Conservation (phyloP, 2,329 filamentous ascomycete genomes). For the Ophiostoma australiae region DNA sequence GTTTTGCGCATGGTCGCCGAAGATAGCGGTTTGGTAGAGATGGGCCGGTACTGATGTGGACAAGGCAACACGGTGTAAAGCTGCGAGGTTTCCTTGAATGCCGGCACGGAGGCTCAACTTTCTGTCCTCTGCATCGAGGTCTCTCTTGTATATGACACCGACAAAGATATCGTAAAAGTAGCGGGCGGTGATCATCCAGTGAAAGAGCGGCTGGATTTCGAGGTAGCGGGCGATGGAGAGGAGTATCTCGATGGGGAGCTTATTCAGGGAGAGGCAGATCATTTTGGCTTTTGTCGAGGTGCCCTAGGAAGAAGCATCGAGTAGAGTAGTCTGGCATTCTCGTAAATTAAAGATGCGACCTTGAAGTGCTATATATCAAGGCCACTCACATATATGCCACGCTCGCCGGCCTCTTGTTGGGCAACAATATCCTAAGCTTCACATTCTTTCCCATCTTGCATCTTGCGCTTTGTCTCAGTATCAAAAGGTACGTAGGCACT, state of each 20-base stretch:
- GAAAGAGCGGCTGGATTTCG: neutral
- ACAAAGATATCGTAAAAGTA: constrained; percentile 18
- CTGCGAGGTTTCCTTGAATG: constrained; percentile 14
- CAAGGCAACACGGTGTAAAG: constrained; percentile 14
- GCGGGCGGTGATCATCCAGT: constrained; percentile 8
- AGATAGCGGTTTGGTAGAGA: neutral
- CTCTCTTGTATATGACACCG: constrained; percentile 15
- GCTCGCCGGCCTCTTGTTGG: neutral
- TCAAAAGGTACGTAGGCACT: neutral
- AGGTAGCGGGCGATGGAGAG: constrained; percentile 16
- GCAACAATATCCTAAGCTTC: neutral
- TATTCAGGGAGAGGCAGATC: neutral
- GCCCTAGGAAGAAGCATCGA: neutral
- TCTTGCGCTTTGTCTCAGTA: neutral
- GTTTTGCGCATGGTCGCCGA: neutral
- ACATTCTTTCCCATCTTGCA: neutral
- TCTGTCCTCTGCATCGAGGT: neutral
- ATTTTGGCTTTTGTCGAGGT: neutral
- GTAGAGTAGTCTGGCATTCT: neutral
- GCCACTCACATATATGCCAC: neutral
- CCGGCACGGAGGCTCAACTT: constrained; percentile 15
- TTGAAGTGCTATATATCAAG: neutral
- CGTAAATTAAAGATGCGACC: neutral
- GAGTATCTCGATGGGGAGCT: constrained; percentile 21
- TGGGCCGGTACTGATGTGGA: neutral